These are phyloP conservation scores for Millerozyma acaciae DNA, from an alignment of 805 yeast genomes.

Conservation along the genomic window DNA sequence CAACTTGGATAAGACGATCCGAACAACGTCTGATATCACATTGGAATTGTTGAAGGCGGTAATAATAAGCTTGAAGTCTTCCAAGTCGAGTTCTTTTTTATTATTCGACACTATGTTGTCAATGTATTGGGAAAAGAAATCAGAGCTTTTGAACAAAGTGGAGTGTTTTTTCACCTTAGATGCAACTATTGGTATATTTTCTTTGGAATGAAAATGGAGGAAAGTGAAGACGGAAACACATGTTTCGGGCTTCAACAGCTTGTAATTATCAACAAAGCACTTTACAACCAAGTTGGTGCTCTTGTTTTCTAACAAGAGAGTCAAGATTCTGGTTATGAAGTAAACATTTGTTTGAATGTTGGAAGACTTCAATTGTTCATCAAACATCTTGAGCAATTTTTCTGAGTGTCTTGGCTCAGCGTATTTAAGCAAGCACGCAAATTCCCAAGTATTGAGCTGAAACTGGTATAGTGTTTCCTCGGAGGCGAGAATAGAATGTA, in stretches of 20 bases:
- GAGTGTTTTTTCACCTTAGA: conserved; percentile 3
- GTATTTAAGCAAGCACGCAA: too few relatives aligned
- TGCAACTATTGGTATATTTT: conserved; percentile 1
- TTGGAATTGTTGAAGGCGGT: conserved; percentile 4
- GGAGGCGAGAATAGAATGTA: too few relatives aligned
- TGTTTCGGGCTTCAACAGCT: too few relatives aligned
- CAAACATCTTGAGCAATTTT: too few relatives aligned
- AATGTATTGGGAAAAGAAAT: conserved; percentile 3
- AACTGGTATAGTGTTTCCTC: too few relatives aligned
- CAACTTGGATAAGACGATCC: conserved; percentile 1
- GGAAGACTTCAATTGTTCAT: too few relatives aligned
- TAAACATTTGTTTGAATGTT: too few relatives aligned
- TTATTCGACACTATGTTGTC: neutral
- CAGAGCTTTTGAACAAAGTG: conserved; percentile 1
- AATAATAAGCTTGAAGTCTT: neutral
- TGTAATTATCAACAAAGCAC: too few relatives aligned
- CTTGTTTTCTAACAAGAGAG: neutral
- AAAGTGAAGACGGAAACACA: too few relatives aligned
- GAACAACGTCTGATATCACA: conserved; percentile 1
- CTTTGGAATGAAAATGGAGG: conserved; percentile 4
- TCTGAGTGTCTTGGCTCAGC: too few relatives aligned
- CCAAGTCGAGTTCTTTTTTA: neutral
- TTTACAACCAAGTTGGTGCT: too few relatives aligned
- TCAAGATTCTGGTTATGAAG: neutral
- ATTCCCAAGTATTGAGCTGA: too few relatives aligned